phyloP scores from a whole-genome alignment of 1,284 basidiomycete genomes.

The Spongispora temasekensis region DNA sequence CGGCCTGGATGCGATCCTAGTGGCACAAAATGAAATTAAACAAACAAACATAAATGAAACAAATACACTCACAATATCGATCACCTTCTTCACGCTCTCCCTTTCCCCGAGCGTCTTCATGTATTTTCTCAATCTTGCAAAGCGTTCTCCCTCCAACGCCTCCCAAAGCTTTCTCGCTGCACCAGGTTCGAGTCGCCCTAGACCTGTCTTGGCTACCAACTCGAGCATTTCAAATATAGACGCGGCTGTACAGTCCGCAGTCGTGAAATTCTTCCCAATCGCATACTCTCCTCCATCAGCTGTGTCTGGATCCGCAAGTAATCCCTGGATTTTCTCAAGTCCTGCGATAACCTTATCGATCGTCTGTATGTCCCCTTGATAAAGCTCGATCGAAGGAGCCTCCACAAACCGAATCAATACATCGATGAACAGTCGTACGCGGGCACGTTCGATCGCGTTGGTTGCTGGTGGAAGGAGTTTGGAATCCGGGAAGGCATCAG shows the following conservation, averaged over 20 bases:
- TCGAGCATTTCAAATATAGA: constrained; percentile 50
- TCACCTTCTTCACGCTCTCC: neutral
- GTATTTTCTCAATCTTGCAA: neutral
- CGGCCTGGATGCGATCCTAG: neutral
- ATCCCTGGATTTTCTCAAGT: constrained; percentile 34
- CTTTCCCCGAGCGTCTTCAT: neutral
- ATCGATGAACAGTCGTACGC: constrained; percentile 62
- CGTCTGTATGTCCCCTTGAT: neutral
- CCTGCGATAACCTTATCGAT: constrained; percentile 11
- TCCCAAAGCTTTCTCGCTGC: constrained; percentile 39
- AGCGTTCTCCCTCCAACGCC: neutral
- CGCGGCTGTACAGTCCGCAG: constrained; percentile 54
- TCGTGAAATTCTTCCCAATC: constrained; percentile 42
- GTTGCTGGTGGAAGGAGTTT: constrained; percentile 38
- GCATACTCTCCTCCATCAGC: constrained; percentile 27
- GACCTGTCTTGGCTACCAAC: constrained; percentile 42
- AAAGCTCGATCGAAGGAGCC: neutral
- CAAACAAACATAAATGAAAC: neutral
- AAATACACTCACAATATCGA: constrained; percentile 1
- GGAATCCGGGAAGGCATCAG: constrained; percentile 52
- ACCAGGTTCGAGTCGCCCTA: constrained; percentile 44
- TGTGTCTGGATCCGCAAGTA: constrained; percentile 26
- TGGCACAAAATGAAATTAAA: neutral
- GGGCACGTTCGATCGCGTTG: constrained; percentile 56
- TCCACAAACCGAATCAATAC: constrained; percentile 36